Percentiles rank a stretch among this genome's conserved stretches.
Conservation (phyloP, 176 grass and related monocot genomes). For the Aechmea fasciata region DNA sequence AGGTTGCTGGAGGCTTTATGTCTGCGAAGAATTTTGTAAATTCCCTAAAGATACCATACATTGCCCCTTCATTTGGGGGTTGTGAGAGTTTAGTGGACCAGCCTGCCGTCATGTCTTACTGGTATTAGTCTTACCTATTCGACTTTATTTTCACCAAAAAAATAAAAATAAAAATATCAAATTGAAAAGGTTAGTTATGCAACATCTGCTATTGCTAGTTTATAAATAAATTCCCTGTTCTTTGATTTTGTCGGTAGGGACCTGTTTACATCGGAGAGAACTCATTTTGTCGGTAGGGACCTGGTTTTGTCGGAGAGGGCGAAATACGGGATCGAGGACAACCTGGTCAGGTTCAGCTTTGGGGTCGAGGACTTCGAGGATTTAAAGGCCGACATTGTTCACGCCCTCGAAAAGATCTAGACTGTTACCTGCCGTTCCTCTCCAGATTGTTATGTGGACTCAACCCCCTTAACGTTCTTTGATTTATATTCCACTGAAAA, state of each 20-base stretch:
- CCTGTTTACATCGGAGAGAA: slow-evolving; percentile 37
- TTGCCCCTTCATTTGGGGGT: slow-evolving; percentile 93
- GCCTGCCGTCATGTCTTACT: slow-evolving; percentile 99
- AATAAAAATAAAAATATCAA: not conserved
- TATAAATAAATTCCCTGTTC: not conserved
- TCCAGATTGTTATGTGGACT: not conserved
- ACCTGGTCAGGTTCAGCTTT: slow-evolving; percentile 94
- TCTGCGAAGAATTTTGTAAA: slow-evolving; percentile 75
- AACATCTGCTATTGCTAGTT: not conserved
- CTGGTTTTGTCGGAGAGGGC: slow-evolving; percentile 45
- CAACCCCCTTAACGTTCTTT: not conserved
- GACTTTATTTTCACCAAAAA: slow-evolving; percentile 1
- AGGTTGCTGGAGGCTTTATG: slow-evolving; percentile 51
- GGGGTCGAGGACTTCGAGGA: slow-evolving; percentile 92
- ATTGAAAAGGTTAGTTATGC: not conserved
- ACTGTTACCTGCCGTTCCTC: not conserved
- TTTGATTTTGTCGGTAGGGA: slow-evolving; percentile 5
- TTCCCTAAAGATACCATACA: slow-evolving; percentile 89
- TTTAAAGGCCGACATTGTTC: slow-evolving; percentile 77
- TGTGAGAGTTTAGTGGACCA: slow-evolving; percentile 95
- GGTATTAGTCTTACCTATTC: slow-evolving; percentile 29
- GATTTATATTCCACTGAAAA: not conserved
- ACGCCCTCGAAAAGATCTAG: slow-evolving; percentile 77
- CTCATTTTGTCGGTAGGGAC: slow-evolving; percentile 5
- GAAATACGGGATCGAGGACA: slow-evolving; percentile 93